phyloP scores from a whole-genome alignment of 441 rosid genomes.

The Kokia cookei region DNA sequence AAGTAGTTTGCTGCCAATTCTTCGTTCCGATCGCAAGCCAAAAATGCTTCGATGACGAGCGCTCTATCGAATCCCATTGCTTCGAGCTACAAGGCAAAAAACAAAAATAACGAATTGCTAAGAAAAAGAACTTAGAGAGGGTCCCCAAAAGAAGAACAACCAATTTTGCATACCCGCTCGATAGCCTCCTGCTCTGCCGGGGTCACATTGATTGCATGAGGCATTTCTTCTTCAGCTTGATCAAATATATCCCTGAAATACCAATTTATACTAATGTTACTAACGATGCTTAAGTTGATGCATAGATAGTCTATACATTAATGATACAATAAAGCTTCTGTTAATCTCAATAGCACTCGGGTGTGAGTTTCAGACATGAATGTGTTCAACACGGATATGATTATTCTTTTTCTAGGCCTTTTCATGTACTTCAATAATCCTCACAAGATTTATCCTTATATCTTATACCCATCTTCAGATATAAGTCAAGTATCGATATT shows the following conservation, averaged over 20 bases:
- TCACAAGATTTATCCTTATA: too few species aligned
- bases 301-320: neutral
- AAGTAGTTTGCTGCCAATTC: conserved; percentile 97
- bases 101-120: neutral
- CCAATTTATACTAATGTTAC: neutral
- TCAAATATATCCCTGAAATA: conserved; percentile 67
- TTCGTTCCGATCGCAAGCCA: conserved; percentile 96
- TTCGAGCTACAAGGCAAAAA: conserved; percentile 49
- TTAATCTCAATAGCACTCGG: neutral
- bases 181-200: conserved; percentile 96
- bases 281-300: neutral
- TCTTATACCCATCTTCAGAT: neutral
- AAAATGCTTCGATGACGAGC: conserved; percentile 87
- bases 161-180: conserved; percentile 45
- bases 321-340: neutral
- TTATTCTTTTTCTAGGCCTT: too few species aligned
- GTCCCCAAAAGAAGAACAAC: neutral
- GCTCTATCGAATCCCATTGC: conserved; percentile 97
- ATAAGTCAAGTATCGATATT: too few species aligned
- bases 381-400: neutral
- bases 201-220: conserved; percentile 88
- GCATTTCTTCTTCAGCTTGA: conserved; percentile 88
- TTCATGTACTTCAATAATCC: too few species aligned
- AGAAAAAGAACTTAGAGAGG: too few species aligned
- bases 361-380: neutral